Conservation (phyloP, 2,329 filamentous ascomycete genomes). For the Juglanconis oblonga region DNA sequence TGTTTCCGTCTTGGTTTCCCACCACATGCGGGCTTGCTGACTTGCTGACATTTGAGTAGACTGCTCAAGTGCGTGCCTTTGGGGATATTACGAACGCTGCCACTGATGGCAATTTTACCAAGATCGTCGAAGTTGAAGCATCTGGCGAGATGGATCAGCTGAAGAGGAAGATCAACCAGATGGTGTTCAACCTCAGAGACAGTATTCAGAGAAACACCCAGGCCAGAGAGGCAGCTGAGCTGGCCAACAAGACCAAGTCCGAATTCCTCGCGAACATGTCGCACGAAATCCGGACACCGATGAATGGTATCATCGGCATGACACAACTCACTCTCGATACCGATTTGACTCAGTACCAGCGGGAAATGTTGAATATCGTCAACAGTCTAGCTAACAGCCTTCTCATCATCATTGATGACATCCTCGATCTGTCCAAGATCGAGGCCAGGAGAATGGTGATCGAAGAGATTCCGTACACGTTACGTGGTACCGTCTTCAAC, state of each 20-base stretch:
- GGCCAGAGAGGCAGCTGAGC: constrained; percentile 89
- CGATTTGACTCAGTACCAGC: constrained; percentile 88
- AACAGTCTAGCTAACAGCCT: constrained; percentile 95
- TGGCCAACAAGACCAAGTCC: constrained; percentile 97
- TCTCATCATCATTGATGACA: constrained; percentile 92
- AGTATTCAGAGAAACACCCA: constrained; percentile 96
- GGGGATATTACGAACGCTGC: constrained; percentile 98
- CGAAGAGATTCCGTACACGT: constrained; percentile 93
- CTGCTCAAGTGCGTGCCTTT: constrained; percentile 95
- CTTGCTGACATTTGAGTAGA: constrained; percentile 54
- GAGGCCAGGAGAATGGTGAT: constrained; percentile 98
- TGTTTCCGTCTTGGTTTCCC: constrained; percentile 1
- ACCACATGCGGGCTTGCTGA: neutral
- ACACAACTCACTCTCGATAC: constrained; percentile 95
- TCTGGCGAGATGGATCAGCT: constrained; percentile 99
- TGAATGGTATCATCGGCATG: constrained; percentile 98
- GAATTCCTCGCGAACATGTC: constrained; percentile 99
- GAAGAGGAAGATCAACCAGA: constrained; percentile 98
- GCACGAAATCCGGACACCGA: constrained; percentile 94
- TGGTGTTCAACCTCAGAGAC: constrained; percentile 93
- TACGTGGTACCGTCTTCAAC: constrained; percentile 94
- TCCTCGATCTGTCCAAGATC: constrained; percentile 73
- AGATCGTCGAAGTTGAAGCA: constrained; percentile 93
- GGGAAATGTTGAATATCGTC: constrained; percentile 98
- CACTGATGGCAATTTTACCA: constrained; percentile 95